These are phyloP conservation scores for Alnus glutinosa DNA, from an alignment of 306 rosid genomes.

Conservation along the genomic window DNA sequence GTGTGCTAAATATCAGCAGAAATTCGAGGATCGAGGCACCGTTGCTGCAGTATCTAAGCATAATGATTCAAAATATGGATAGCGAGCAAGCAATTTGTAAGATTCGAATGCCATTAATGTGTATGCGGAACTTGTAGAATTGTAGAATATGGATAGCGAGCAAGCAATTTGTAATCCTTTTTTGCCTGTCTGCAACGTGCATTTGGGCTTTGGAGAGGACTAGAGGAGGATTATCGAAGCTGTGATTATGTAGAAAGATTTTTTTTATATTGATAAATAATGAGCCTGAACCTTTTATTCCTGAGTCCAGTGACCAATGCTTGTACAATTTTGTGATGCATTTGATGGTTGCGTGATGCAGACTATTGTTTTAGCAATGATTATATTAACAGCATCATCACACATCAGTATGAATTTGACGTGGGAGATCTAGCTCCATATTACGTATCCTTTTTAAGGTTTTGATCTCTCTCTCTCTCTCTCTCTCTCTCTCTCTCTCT, in stretches of 20 bases:
- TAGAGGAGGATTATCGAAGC: neutral
- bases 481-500: constrained; percentile 17
- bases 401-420: constrained; percentile 54
- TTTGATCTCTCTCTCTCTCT: constrained; percentile 25
- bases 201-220: neutral
- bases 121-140: constrained; percentile 14
- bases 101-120: constrained; percentile 32
- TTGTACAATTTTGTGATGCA: constrained; percentile 19
- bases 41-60: constrained; percentile 78
- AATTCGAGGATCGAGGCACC: constrained; percentile 73
- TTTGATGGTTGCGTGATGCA: constrained; percentile 48
- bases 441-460: constrained; percentile 85
- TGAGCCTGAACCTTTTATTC: neutral
- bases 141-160: too few species aligned
- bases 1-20: constrained; percentile 59
- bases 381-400: constrained; percentile 69
- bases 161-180: neutral
- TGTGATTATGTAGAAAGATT: neutral
- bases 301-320: constrained; percentile 7
- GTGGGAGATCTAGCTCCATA: constrained; percentile 74
- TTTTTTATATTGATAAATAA: neutral
- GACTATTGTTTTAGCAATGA: constrained; percentile 87
- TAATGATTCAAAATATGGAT: constrained; percentile 87
- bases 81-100: constrained; percentile 77
- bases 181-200: neutral